Conservation (phyloP, 352 stramenopile genomes). For the Phytophthora idaei region DNA sequence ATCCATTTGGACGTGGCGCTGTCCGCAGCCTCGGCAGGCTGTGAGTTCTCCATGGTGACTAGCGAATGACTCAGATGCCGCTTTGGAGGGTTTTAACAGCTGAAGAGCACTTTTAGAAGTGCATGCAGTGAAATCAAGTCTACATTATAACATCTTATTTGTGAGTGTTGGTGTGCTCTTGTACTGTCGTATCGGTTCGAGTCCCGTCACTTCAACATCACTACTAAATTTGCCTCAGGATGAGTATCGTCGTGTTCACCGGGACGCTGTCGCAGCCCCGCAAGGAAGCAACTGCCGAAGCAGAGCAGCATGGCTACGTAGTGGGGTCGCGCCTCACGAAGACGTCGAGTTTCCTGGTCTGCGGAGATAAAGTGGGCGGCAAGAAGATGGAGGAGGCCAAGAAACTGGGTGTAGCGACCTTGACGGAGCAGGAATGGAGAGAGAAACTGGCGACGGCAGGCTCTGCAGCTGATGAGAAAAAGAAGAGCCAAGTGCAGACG, state of each 20-base stretch:
- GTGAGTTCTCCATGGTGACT: conserved; percentile 22
- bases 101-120: background rate
- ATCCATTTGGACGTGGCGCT: conserved; percentile 73
- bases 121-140: no score
- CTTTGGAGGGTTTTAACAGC: background rate
- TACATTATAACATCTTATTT: background rate
- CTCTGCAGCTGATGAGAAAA: background rate
- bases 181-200: conserved; percentile 4
- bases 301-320: conserved; percentile 44
- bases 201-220: conserved; percentile 17
- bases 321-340: conserved; percentile 45
- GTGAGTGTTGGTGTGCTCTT: conserved; percentile 17
- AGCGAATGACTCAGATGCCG: background rate
- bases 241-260: conserved; percentile 55
- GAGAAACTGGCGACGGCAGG: conserved; percentile 24
- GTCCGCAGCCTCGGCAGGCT: conserved; percentile 36
- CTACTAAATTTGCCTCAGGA: conserved; percentile 3
- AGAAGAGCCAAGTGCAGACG: background rate
- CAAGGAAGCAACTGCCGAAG: conserved; percentile 39
- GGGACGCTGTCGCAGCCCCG: conserved; percentile 54
- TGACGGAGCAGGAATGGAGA: conserved; percentile 51
- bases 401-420: conserved; percentile 42
- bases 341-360: conserved; percentile 56
- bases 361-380: conserved; percentile 48
- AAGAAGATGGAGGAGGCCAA: conserved; percentile 59